Conservation (phyloP, 805 yeast species). For the Wickerhamomyces queroliae region DNA sequence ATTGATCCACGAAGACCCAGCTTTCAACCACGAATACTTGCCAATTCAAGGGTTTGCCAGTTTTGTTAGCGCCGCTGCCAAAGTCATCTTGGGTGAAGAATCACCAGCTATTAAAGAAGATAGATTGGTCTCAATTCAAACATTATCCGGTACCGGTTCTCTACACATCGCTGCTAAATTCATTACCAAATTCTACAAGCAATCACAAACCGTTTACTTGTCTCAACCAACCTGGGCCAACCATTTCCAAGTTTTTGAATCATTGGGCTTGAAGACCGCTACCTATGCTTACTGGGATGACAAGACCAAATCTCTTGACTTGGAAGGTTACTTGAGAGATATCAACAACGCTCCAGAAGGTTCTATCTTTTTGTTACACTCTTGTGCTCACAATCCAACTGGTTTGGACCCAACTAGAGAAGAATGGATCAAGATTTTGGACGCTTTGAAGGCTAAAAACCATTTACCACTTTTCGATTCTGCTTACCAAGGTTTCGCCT, state of each 20-base stretch:
- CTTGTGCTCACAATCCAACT: conserved; percentile 98
- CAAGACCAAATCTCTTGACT: conserved; percentile 61
- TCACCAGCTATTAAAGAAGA: conserved; percentile 43
- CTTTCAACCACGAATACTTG: conserved; percentile 81
- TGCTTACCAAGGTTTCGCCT: conserved; percentile 97
- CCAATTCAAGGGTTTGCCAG: conserved; percentile 73
- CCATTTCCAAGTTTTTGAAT: conserved; percentile 77
- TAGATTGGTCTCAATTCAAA: conserved; percentile 60
- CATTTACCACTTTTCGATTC: conserved; percentile 87
- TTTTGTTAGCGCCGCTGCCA: conserved; percentile 66
- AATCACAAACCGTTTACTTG: conserved; percentile 51
- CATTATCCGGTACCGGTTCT: conserved; percentile 88
- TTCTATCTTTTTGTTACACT: conserved; percentile 78
- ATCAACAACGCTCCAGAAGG: conserved; percentile 67
- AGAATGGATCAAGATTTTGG: conserved; percentile 73
- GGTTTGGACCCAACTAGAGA: conserved; percentile 87
- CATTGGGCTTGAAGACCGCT: conserved; percentile 60
- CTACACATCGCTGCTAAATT: conserved; percentile 76
- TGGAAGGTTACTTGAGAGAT: conserved; percentile 59
- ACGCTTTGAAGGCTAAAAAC: conserved; percentile 49
- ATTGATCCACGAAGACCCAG: conserved; percentile 49
- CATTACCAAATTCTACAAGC: conserved; percentile 25
- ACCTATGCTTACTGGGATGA: conserved; percentile 85
- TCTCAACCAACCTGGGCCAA: conserved; percentile 98
- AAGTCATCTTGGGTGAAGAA: conserved; percentile 62